Percentiles rank a stretch among this genome's conserved stretches.
Conservation (phyloP, 768 basidiomycete genomes). For the Holtermanniella nyarrowii region DNA sequence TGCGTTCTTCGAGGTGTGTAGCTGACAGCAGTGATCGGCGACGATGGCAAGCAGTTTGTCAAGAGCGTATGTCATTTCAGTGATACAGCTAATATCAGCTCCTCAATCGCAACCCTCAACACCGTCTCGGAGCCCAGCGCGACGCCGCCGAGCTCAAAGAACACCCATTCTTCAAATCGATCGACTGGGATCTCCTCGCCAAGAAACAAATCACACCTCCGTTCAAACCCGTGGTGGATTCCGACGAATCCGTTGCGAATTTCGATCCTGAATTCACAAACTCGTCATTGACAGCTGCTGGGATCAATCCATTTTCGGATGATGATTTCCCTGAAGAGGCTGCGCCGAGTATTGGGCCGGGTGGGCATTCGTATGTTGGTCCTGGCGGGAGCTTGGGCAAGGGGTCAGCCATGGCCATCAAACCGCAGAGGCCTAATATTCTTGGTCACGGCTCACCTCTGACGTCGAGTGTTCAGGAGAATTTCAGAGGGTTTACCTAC, state of each 20-base stretch:
- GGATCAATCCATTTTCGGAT: conserved; percentile 51
- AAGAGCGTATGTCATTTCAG: conserved; percentile 64
- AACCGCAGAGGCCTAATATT: conserved; percentile 22
- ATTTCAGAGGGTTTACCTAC: conserved; percentile 81
- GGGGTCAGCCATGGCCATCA: conserved; percentile 26
- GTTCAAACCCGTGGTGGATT: conserved; percentile 95
- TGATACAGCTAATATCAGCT: conserved; percentile 50
- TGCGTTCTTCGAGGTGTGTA: neutral
- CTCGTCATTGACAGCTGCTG: conserved; percentile 59
- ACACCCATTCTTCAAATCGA: conserved; percentile 80
- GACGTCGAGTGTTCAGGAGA: conserved; percentile 88
- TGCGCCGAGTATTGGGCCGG: conserved; percentile 5
- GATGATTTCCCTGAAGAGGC: conserved; percentile 41
- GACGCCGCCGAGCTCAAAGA: conserved; percentile 92
- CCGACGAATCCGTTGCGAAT: conserved; percentile 94
- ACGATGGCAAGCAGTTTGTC: conserved; percentile 97
- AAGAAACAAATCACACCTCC: conserved; percentile 87
- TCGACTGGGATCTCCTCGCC: conserved; percentile 80
- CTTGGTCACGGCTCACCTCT: conserved; percentile 53
- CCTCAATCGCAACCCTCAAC: conserved; percentile 95
- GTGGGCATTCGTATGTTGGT: conserved; percentile 35
- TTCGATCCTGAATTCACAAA: conserved; percentile 95
- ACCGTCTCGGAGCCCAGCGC: conserved; percentile 80
- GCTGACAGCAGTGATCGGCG: conserved; percentile 59
- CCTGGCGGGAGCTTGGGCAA: conserved; percentile 30